Evolutionary conservation across 129 eudicot genomes (phyloP).

Genomic region (Erigeron canadensis): DNA sequence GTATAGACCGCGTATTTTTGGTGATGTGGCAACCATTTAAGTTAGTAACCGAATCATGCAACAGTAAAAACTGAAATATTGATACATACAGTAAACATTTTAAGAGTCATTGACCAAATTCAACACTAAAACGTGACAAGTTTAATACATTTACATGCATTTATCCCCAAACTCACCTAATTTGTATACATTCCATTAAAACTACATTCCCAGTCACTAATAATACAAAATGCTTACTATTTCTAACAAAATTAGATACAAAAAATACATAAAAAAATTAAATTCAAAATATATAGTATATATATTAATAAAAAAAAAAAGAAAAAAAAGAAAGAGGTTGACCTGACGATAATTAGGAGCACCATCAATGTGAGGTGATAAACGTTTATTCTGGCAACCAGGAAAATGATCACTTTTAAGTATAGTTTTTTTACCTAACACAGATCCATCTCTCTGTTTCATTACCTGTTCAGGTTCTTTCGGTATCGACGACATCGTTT

Average conservation of each 20-base stretch:
- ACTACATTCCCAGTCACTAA: too few relatives aligned
- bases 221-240: too few relatives aligned
- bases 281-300: too few relatives aligned
- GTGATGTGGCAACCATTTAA: too few relatives aligned
- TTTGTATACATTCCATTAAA: too few relatives aligned
- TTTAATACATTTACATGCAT: too few relatives aligned
- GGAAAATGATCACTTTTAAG: constrained; percentile 99
- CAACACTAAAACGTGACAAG: not conserved
- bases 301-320: not conserved
- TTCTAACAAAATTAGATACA: too few relatives aligned
- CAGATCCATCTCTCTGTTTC: constrained; percentile 91
- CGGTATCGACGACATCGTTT: constrained; percentile 60
- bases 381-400: constrained; percentile 90
- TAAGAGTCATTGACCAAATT: too few relatives aligned
- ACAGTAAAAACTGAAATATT: not conserved
- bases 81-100: not conserved
- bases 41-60: not conserved
- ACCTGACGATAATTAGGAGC: constrained; percentile 99
- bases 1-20: too few relatives aligned
- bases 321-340: not conserved
- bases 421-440: constrained; percentile 89
- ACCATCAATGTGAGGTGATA: constrained; percentile 86
- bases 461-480: constrained; percentile 88
- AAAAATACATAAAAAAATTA: too few relatives aligned
- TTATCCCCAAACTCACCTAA: too few relatives aligned